Base-by-base conservation (phyloP, 202 grass and related monocot genomes). In the Schoenoplectus triqueter region DNA sequence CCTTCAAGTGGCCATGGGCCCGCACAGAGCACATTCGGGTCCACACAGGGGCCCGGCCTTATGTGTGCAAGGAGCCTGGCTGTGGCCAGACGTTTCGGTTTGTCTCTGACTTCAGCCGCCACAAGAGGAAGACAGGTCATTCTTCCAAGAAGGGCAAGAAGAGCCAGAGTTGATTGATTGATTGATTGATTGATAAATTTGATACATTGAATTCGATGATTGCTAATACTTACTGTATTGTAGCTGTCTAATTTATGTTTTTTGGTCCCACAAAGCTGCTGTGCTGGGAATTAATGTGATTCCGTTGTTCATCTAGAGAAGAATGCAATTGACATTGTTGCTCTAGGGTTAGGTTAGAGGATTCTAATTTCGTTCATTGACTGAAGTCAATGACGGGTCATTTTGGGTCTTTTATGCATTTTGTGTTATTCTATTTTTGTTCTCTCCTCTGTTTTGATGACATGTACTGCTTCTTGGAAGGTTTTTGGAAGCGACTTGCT, bases 1-100 rank as follows among this genome's bases (percentile, higher is more conserved):
- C 93, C 15, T 99, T 99, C 82, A 99, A 99, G 86, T 99, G 96
- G 96, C 91, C 96, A 80, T 99, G 96, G 96, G 96, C 95, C 2
- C 85, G 90, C 61, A 98, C 95, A 49, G 95, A 99, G 54, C 96
- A 99, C 86, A 96, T 99, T 85, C 91, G 96, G 71, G 96, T 99
- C 13, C 96, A 99, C 75, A 96, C 96, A 0, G 96, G 96, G 51
- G 96, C 87, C 59, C 81, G 96, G 11, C 96, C 96, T 7, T 99
- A 99, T 10, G 84, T 87, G 7, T 99, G 96, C 84, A 90, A 88
- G 51, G 90, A 92, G 66, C 86, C 89, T 80, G 96, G 93, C 45
- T 99, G 96, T 45, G 78, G 88, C 59, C 96, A 95, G 90, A 99
- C 96, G 3, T 99, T 99, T 84, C 91, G 96, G 13, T 96, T 99